A percentile compares a stretch with the other conserved stretches of the same genome.
Evolutionary conservation across 257 asterid genomes (phyloP).

Genomic region (Nicotiana attenuata): DNA sequence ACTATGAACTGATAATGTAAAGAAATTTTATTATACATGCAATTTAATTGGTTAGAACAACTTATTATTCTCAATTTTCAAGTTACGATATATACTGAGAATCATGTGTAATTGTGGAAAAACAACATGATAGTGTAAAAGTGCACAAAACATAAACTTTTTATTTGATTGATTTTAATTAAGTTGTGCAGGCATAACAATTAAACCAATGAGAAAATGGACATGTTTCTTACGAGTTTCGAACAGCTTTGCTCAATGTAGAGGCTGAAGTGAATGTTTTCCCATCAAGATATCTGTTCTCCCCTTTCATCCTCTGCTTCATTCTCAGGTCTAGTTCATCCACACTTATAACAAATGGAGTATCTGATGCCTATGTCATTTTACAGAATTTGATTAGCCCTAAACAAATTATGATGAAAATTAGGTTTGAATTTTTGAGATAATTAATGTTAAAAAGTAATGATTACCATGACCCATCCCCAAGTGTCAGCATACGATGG

Average conservation of each 20-base stretch:
- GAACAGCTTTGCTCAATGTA: slow-evolving; percentile 79
- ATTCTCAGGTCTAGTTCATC: slow-evolving; percentile 76
- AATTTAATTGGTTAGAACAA: too few relatives aligned
- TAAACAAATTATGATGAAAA: background rate
- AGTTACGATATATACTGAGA: too few relatives aligned
- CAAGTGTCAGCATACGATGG: slow-evolving; percentile 96
- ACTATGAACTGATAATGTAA: too few relatives aligned
- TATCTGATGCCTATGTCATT: slow-evolving; percentile 67
- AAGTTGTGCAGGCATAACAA: background rate
- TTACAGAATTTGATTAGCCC: background rate
- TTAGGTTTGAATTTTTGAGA: background rate
- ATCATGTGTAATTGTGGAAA: background rate
- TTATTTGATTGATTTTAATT: background rate
- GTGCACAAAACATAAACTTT: background rate
- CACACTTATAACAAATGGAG: slow-evolving; percentile 39
- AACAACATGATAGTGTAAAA: background rate
- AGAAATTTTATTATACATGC: too few relatives aligned
- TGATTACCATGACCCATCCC: slow-evolving; percentile 98
- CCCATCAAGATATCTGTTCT: slow-evolving; percentile 75
- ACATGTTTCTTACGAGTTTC: slow-evolving; percentile 56
- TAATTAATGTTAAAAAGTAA: background rate
- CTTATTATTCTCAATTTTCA: too few relatives aligned
- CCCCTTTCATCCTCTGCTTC: slow-evolving; percentile 68
- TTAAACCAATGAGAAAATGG: background rate
- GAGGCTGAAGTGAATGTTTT: slow-evolving; percentile 77